Base-by-base conservation (phyloP, 1,284 basidiomycete species). In the Fomitopsis palustris region DNA sequence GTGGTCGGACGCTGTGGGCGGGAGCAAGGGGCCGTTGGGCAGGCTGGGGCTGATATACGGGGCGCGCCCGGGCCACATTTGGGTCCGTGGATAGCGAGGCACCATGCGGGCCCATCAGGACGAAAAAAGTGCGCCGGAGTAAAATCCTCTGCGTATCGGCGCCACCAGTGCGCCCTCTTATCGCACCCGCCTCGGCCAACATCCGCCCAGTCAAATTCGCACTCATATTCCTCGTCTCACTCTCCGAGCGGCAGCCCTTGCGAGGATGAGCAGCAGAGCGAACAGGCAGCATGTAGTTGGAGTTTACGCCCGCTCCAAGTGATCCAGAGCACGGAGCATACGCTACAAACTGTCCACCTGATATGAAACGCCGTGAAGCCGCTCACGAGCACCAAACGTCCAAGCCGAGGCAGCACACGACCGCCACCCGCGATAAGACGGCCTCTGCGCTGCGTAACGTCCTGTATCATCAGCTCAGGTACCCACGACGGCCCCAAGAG, bases 301-400 rank as follows among this genome's bases (percentile, higher is more conserved):
- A 2, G 57, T 19, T 19, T 9, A n/a, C 19, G 14, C 12, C 19
- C 19, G 57, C 10, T 16, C 55, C 55, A 56, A 54, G 59, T 41
- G 59, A 51, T 47, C 17, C 49, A 60, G 42, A 39, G 43, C 53
- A 56, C 55, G 45, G 54, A 51, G 23, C n/a, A 23, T 27, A 42
- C 45, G 37, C 12, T 19, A 29, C 45, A 29, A 23, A 16, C 2
- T 21, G 25, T 53, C 39, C 38, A 41, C 8, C n/a, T 38, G 51
- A 53, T 29, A 16, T 47, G 27, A 53, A 37, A 35, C 33, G 10
- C 37, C 23, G 33, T 53, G 31, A 8, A 23, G 8, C n/a, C 10
- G 51, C 25, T 27, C 25, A 29, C 45, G 45, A 49, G 42, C 16
- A 31, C 16, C 29, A 27, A 3, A 14, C 16, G 25, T 53, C 12